These are phyloP conservation scores for Glycine soja DNA, from an alignment of 306 rosid species.

Conservation along the genomic window DNA sequence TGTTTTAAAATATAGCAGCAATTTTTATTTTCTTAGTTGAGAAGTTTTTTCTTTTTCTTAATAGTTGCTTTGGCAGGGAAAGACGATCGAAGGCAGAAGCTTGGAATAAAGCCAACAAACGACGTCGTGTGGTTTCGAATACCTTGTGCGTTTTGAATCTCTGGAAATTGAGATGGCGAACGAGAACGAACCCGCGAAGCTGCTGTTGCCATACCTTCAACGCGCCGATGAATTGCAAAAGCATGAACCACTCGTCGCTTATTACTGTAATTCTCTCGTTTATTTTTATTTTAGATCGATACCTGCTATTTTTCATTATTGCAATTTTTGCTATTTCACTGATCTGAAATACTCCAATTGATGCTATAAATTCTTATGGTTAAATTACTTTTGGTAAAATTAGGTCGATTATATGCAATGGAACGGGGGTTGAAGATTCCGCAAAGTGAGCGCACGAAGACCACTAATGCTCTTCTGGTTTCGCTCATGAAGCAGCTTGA, in stretches of 20 bases:
- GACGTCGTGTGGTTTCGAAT: conserved; percentile 33
- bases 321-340: neutral
- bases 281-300: neutral
- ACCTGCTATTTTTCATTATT: too few species aligned
- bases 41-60: neutral
- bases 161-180: conserved; percentile 60
- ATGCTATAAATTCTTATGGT: neutral
- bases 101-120: neutral
- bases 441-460: conserved; percentile 88
- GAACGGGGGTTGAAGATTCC: conserved; percentile 95
- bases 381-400: conserved; percentile 8
- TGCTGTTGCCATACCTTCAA: conserved; percentile 94
- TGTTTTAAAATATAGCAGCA: neutral
- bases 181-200: conserved; percentile 98
- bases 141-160: neutral
- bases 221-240: conserved; percentile 99
- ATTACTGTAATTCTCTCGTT: conserved; percentile 67
- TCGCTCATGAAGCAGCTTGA: conserved; percentile 99
- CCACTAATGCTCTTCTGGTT: conserved; percentile 84
- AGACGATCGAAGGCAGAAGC: neutral
- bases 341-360: neutral
- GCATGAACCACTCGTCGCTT: conserved; percentile 95
- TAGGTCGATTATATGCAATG: conserved; percentile 99
- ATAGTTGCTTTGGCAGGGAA: neutral
- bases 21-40: neutral